These are phyloP conservation scores for Lepiota venenata DNA, from an alignment of 768 basidiomycete species.

Conservation along the genomic window DNA sequence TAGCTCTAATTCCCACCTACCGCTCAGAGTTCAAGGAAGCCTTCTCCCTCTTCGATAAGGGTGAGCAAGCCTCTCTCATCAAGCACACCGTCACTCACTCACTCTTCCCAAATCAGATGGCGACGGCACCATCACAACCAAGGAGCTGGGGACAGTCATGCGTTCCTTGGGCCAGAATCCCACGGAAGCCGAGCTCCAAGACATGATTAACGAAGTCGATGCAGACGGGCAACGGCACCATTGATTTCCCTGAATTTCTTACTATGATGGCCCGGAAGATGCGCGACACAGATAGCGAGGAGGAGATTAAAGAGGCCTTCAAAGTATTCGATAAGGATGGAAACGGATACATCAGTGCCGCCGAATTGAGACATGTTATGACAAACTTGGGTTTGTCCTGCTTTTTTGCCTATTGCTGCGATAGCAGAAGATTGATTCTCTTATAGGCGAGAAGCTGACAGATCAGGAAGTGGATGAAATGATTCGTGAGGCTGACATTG, in stretches of 20 bases:
- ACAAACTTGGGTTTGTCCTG: constrained; percentile 72
- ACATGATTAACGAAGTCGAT: constrained; percentile 45
- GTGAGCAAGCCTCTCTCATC: constrained; percentile 35
- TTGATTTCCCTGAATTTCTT: constrained; percentile 45
- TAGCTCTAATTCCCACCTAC: constrained; percentile 6
- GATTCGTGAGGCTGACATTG: constrained; percentile 94
- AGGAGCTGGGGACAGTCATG: constrained; percentile 45
- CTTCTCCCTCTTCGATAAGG: constrained; percentile 96
- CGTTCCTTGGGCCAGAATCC: constrained; percentile 41
- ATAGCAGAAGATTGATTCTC: background rate
- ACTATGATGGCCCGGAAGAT: constrained; percentile 37
- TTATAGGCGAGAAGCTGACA: constrained; percentile 76
- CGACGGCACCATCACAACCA: constrained; percentile 45
- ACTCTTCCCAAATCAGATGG: constrained; percentile 28
- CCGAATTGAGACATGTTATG: constrained; percentile 94
- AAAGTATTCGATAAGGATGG: constrained; percentile 45
- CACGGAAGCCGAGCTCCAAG: constrained; percentile 39
- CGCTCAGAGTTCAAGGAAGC: constrained; percentile 94
- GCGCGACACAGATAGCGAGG: constrained; percentile 27
- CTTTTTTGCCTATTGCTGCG: background rate
- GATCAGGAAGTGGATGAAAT: constrained; percentile 92
- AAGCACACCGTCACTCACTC: constrained; percentile 4
- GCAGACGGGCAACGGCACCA: constrained; percentile 38
- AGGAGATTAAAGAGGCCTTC: constrained; percentile 29
- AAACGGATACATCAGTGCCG: constrained; percentile 86